Evolutionary conservation across 257 asterid species (phyloP).

Genomic region (Salvia rosmarinus): DNA sequence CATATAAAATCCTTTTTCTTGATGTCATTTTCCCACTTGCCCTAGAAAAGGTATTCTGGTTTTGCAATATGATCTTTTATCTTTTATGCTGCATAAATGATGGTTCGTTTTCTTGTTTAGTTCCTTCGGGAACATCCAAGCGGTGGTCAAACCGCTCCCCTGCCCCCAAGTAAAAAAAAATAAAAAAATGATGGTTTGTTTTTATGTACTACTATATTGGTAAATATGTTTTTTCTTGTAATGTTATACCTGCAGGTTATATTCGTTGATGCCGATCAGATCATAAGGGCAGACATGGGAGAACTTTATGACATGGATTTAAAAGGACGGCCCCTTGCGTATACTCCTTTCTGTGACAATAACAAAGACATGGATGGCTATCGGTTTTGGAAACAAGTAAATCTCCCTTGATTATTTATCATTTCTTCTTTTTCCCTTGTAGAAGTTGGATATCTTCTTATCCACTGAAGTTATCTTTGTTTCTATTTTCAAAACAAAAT

Average conservation of each 20-base stretch:
- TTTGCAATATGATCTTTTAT: neutral
- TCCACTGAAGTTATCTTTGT: neutral
- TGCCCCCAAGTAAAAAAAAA: too few species aligned
- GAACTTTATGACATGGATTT: slow-evolving; percentile 96
- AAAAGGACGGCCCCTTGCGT: slow-evolving; percentile 86
- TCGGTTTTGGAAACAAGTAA: slow-evolving; percentile 95
- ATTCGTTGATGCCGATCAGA: slow-evolving; percentile 97
- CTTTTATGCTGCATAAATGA: slow-evolving; percentile 20
- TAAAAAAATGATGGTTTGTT: slow-evolving; percentile 20
- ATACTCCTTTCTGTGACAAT: slow-evolving; percentile 98
- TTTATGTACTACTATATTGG: slow-evolving; percentile 16
- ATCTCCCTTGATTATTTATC: slow-evolving; percentile 18
- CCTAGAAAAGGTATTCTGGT: slow-evolving; percentile 71
- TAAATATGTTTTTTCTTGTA: slow-evolving; percentile 10
- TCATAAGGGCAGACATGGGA: slow-evolving; percentile 95
- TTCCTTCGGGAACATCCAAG: too few species aligned
- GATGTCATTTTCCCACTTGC: slow-evolving; percentile 99
- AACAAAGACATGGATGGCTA: slow-evolving; percentile 99
- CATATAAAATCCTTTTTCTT: slow-evolving; percentile 89
- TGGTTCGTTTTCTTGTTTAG: too few species aligned
- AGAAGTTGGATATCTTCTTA: neutral
- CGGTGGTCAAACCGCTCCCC: too few species aligned
- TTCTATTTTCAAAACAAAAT: neutral
- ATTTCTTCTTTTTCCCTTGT: slow-evolving; percentile 10
- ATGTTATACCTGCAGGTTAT: slow-evolving; percentile 70